Evolutionary conservation across 169 alveolate species (phyloP).

Genomic region (Perkinsus olseni): DNA sequence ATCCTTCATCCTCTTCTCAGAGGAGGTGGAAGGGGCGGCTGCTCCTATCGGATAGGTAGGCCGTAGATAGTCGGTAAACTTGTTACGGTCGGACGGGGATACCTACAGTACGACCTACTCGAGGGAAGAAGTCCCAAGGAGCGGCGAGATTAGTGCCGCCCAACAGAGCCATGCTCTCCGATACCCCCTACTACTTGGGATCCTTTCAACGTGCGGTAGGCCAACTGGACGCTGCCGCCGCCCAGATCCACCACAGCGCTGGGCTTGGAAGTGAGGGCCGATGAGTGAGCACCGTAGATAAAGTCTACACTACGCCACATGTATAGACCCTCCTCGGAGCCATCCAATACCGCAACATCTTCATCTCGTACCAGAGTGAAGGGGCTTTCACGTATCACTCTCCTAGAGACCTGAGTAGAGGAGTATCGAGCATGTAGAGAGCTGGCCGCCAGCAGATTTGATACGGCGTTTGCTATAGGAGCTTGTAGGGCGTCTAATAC

Average conservation of each 20-base stretch:
- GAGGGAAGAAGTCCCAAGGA: too few species aligned
- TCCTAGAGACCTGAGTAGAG: neutral
- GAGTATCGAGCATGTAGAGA: too few species aligned
- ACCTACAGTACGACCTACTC: neutral
- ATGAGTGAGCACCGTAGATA: neutral
- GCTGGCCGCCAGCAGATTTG: too few species aligned
- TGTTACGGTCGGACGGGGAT: neutral
- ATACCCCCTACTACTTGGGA: neutral
- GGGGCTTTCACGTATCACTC: neutral
- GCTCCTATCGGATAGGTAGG: neutral
- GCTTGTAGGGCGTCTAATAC: too few species aligned
- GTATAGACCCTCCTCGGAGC: neutral
- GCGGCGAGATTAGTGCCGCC: too few species aligned
- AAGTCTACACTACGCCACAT: neutral
- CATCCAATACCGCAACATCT: neutral
- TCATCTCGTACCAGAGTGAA: neutral
- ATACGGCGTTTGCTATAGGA: too few species aligned
- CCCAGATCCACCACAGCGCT: neutral
- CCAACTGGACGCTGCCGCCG: neutral
- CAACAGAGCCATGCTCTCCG: too few species aligned
- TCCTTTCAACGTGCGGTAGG: neutral
- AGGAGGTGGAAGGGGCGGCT: neutral
- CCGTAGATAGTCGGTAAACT: neutral
- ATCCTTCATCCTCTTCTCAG: neutral
- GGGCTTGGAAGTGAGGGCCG: neutral